Evolutionary conservation across 78 protist species (phyloP).

Genomic region (Paratrimastix pyriformis): DNA sequence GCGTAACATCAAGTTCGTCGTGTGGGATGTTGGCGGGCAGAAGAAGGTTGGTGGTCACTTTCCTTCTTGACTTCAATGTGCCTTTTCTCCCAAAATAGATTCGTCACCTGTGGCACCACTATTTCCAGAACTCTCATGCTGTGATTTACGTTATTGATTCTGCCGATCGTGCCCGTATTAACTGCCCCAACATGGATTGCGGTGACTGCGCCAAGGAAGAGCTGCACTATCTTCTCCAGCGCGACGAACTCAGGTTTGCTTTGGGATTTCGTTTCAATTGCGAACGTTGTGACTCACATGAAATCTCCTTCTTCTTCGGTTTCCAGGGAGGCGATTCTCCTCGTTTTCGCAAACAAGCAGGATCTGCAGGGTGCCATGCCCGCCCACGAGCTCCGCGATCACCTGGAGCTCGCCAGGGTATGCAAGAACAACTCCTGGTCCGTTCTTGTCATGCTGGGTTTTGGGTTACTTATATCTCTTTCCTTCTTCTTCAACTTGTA

Average conservation of each 20-base stretch:
- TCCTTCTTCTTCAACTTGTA: no score
- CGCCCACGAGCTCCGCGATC: no score
- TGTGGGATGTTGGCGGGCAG: conserved; percentile 95
- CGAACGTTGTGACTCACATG: not conserved
- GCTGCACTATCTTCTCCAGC: conserved; percentile 55
- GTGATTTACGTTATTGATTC: conserved; percentile 89
- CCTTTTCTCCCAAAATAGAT: not conserved
- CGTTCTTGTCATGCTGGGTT: no score
- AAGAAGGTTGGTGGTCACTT: conserved; percentile 86
- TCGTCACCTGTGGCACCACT: conserved; percentile 33
- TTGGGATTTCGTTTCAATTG: not conserved
- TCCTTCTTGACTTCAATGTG: not conserved
- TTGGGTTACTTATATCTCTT: no score
- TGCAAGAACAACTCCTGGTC: no score
- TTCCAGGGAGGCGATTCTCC: conserved; percentile 46
- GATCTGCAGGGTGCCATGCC: not conserved
- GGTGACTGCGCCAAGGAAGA: conserved; percentile 62
- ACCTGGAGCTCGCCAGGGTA: no score
- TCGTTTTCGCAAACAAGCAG: conserved; percentile 76
- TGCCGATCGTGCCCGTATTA: conserved; percentile 77
- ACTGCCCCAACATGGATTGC: not conserved
- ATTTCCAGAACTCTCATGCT: conserved; percentile 76
- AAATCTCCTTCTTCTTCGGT: not conserved
- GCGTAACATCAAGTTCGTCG: conserved; percentile 73
- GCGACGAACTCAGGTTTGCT: conserved; percentile 37